Base-by-base conservation (phyloP, 768 basidiomycete species). In the Agaricus bisporus region DNA sequence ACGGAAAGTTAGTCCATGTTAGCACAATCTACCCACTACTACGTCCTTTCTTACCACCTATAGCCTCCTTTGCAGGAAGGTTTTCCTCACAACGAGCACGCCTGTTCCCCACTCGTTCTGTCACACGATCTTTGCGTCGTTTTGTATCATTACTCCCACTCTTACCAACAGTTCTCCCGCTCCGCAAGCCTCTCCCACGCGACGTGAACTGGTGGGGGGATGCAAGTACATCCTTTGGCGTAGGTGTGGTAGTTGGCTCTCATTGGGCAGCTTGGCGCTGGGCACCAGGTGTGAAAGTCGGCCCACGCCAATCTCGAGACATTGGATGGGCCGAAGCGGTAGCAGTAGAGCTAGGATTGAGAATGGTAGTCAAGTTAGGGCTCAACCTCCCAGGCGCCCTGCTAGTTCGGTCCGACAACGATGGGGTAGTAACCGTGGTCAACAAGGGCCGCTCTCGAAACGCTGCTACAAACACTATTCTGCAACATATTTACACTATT, bases 261-360 rank as follows among this genome's bases (percentile, higher is more conserved):
- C 51, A 41, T 18, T 74, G 65, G 66, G 66, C 50, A 1, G 64
- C 58, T 0, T 73, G 70, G 70, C 4, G 18, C 0, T 70, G 61
- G 61, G 62, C 65, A 0, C 51, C 55, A 7, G 69, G 67, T 0
- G 57, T 69, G n/a, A 8, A 12, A 0, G 68, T 70, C 1, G 68
- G 70, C 0, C 70, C 66, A 0, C 17, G 50, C 0, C 26, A 52
- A n/a, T 15, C 47, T 0, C 60, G 41, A 64, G 64, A 71, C 58
- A 73, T 73, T 37, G 68, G 66, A 0, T 73, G 72, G 72, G 72
- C 72, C 22, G 71, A 74, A 50, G 66, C 67, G 2, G 63, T 71
- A 0, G 71, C 67, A 10, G 60, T 75, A 15, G 68, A 74, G 53
- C 57, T 75, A 0, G 69, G 68, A 1, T 47, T 71, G 0, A 57